Evolutionary conservation across 140 eudicot species (phyloP).

Genomic region (Senecio squalidus): DNA sequence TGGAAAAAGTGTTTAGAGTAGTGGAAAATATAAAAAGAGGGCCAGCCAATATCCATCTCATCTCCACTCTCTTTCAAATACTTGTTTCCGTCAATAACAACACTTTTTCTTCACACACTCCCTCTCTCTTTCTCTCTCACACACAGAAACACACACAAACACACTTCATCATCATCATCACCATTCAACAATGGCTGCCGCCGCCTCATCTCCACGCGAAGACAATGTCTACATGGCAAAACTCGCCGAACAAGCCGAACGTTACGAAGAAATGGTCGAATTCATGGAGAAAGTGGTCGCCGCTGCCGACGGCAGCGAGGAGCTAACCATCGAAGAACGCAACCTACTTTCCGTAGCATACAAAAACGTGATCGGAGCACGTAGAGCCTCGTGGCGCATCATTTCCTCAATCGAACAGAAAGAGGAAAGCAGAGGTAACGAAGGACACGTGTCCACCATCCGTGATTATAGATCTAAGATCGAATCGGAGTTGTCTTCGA

Average conservation of each 20-base stretch:
- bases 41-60: no score
- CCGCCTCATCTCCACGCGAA: conserved; percentile 52
- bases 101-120: no score
- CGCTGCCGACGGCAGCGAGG: conserved; percentile 59
- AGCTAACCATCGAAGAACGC: conserved; percentile 79
- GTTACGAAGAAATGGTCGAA: conserved; percentile 88
- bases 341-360: conserved; percentile 90
- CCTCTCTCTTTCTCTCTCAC: no score
- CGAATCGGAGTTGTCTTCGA: conserved; percentile 54
- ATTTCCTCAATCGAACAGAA: conserved; percentile 88
- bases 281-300: conserved; percentile 86
- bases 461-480: conserved; percentile 78
- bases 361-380: conserved; percentile 87
- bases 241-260: conserved; percentile 86
- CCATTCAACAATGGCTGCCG: conserved; percentile 32
- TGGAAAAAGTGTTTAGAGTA: no score
- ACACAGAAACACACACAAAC: background rate
- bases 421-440: conserved; percentile 85
- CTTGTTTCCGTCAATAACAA: no score
- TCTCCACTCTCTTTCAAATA: no score
- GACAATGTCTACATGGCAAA: conserved; percentile 86
- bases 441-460: conserved; percentile 63
- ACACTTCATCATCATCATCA: conserved; percentile 1
- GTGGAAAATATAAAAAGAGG: no score
- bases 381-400: conserved; percentile 83